phyloP scores from a whole-genome alignment of 2,329 filamentous ascomycete genomes.

The Fusarium humuli region DNA sequence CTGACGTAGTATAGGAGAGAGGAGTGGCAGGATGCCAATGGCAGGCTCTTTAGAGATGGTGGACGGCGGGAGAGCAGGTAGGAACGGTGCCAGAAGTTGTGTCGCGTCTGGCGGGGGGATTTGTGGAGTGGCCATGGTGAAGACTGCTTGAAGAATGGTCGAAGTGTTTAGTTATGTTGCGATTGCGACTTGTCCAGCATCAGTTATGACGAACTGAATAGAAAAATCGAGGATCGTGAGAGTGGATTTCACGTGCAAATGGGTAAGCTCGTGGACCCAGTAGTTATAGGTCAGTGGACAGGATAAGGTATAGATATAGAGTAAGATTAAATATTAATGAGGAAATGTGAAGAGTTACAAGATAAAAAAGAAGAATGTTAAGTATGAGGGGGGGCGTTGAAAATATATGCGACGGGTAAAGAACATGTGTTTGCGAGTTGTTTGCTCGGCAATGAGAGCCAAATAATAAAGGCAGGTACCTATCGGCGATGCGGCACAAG shows the following conservation, averaged over 20 bases:
- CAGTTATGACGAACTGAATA: constrained; percentile 2
- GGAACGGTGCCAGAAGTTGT: constrained; percentile 64
- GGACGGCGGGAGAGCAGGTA: constrained; percentile 70
- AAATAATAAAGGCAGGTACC: neutral
- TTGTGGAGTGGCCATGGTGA: constrained; percentile 46
- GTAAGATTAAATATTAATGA: constrained; percentile 1
- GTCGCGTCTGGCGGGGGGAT: constrained; percentile 60
- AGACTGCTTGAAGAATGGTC: neutral
- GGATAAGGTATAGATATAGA: constrained; percentile 9
- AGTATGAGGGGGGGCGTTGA: constrained; percentile 9
- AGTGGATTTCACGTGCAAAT: constrained; percentile 36
- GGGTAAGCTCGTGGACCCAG: constrained; percentile 24
- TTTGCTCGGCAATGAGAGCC: constrained; percentile 3
- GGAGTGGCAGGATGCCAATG: constrained; percentile 66
- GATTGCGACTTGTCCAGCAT: constrained; percentile 8
- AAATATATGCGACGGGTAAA: constrained; percentile 8
- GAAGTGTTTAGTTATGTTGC: constrained; percentile 5
- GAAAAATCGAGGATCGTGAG: constrained; percentile 7
- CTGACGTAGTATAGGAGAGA: constrained; percentile 75
- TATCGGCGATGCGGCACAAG: constrained; percentile 42
- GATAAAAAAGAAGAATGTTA: neutral
- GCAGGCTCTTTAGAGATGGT: constrained; percentile 69
- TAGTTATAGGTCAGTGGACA: constrained; percentile 6
- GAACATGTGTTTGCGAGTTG: constrained; percentile 12
- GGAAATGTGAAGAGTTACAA: neutral